Evolutionary conservation across 1,139 yeast species (phyloP).

Genomic region (Suhomyces choctaworum): DNA sequence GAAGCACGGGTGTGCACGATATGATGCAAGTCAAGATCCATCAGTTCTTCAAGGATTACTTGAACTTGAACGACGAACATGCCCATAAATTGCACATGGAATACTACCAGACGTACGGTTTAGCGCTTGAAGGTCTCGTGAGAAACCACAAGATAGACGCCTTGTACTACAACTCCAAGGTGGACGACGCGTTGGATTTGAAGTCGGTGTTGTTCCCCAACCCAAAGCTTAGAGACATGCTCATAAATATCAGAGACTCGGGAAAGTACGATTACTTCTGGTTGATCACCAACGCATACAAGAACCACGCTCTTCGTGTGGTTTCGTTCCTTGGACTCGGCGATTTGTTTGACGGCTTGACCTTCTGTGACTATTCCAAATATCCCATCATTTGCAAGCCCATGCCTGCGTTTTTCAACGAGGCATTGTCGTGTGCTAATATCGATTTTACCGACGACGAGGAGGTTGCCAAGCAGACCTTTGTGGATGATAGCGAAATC

Average conservation of each 20-base stretch:
- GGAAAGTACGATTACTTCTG: conserved; percentile 51
- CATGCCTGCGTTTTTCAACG: conserved; percentile 53
- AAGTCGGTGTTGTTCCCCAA: conserved; percentile 71
- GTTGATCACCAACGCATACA: conserved; percentile 94
- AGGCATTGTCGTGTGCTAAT: conserved; percentile 65
- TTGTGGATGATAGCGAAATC: conserved; percentile 80
- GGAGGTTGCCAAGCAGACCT: conserved; percentile 42
- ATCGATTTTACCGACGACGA: conserved; percentile 47
- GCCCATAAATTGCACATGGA: conserved; percentile 70
- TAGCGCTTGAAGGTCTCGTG: conserved; percentile 90
- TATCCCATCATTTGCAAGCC: conserved; percentile 84
- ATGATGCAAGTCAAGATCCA: conserved; percentile 87
- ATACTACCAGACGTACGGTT: conserved; percentile 84
- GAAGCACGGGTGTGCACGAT: conserved; percentile 76
- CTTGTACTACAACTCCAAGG: conserved; percentile 79
- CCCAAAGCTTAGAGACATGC: conserved; percentile 49
- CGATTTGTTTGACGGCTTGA: conserved; percentile 89
- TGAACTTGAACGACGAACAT: conserved; percentile 67
- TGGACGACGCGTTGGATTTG: conserved; percentile 89
- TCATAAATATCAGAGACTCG: conserved; percentile 43
- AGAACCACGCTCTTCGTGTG: conserved; percentile 80
- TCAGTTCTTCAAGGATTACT: conserved; percentile 66
- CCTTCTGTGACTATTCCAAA: conserved; percentile 80
- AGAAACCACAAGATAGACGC: conserved; percentile 83
- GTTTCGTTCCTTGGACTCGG: conserved; percentile 79